These are phyloP conservation scores for Talaromyces adpressus DNA, from an alignment of 495 filamentous ascomycete genomes.

Conservation along the genomic window DNA sequence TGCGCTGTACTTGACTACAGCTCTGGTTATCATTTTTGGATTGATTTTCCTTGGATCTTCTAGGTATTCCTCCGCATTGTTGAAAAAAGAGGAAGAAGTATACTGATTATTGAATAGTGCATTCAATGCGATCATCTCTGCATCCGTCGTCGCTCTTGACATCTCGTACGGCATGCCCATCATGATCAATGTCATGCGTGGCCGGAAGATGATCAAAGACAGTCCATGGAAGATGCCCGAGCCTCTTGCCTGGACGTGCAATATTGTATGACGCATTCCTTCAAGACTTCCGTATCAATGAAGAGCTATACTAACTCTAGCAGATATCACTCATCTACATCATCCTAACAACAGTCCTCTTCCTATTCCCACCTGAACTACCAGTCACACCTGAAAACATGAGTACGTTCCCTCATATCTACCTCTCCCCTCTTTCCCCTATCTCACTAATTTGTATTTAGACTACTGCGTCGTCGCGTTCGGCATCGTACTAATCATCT, in stretches of 20 bases:
- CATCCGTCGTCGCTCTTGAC: constrained; percentile 63
- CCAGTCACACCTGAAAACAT: constrained; percentile 64
- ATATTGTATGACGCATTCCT: constrained; percentile 35
- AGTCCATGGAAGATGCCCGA: constrained; percentile 55
- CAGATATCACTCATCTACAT: constrained; percentile 61
- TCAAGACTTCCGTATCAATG: constrained; percentile 12
- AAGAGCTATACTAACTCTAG: constrained; percentile 9
- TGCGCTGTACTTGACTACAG: constrained; percentile 57
- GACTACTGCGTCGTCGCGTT: constrained; percentile 68
- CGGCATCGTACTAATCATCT: constrained; percentile 59
- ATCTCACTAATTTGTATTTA: constrained; percentile 11
- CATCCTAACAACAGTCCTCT: constrained; percentile 62
- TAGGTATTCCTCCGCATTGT: constrained; percentile 22
- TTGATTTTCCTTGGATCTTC: constrained; percentile 69
- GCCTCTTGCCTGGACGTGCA: constrained; percentile 53
- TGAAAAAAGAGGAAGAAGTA: background rate
- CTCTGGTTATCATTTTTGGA: constrained; percentile 61
- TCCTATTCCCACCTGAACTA: constrained; percentile 65
- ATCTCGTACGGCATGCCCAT: constrained; percentile 70
- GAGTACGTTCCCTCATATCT: constrained; percentile 45
- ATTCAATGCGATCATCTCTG: constrained; percentile 60
- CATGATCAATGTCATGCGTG: constrained; percentile 56
- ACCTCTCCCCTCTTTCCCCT: background rate
- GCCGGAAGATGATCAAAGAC: constrained; percentile 56
- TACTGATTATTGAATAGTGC: constrained; percentile 20